Evolutionary conservation across 306 rosid species (phyloP), one percentile per base, ranked within the genome.

Genomic region (Dryas octopetala): DNA sequence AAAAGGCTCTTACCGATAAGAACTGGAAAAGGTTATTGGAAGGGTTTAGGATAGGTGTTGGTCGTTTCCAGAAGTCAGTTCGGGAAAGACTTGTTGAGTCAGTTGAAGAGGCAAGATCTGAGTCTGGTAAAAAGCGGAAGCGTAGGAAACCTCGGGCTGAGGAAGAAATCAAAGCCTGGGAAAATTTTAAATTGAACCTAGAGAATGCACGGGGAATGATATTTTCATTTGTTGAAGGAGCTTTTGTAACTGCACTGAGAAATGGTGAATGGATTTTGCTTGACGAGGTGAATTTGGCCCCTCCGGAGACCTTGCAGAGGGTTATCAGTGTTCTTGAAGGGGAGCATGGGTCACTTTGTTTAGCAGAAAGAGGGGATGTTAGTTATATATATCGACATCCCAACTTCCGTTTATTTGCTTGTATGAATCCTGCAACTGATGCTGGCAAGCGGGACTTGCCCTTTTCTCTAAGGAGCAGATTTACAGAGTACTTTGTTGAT

Each of bases 341-440:
- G 71, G 98, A 90, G 74, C 83, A 74, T 66, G 93, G 97, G 53
- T 88, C 87, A 13, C 84, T 95, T 6, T 91, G 97, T 86, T 86
- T 95, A 77, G 96, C 95, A 62, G 98, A 95, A 85, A 91, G 96
- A 80, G 98, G 98, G 66, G 98, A 95, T 84, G 70, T 84, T 50
- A 87, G 79, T 74, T 92, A 88, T 75, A 83, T 95, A 74, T 70
- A n/a, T 32, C 86, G 96, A 58, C 97, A 95, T 84, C 93, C 91
- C 54, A 91, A 88, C 65, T 95, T 95, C 52, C 97, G 97, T 57
- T 80, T 95, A 78, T 95, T 95, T 87, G 93, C 96, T 79, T 95
- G 98, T 83, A 95, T 95, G 98, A 95, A 95, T 89, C 98, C 98
- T 55, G 96, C 98, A 59, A 91, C 98, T n/a, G 98, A 95, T 87